Base-by-base conservation (phyloP, 1,284 basidiomycete genomes). In the Sanghuangporus baumii region DNA sequence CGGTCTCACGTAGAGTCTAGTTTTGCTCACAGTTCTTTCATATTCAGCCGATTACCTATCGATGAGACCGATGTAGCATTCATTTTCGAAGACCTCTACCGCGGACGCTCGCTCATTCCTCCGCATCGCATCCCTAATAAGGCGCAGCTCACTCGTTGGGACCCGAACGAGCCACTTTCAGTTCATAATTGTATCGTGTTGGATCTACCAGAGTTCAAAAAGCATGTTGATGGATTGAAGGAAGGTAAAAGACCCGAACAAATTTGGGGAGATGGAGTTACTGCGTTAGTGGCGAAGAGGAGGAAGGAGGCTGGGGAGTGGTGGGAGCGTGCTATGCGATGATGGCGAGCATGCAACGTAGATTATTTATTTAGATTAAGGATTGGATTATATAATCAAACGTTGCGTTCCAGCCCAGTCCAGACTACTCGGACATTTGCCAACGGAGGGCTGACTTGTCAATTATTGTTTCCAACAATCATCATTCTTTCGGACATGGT, bases 71-170 rank as follows among this genome's bases (percentile, higher is more conserved):
- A 97, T 67, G 82, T 93, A 41, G 83, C 83, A 0, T 81, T 94
- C 51, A 75, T 97, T 59, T 94, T 93, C 69, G 96, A 98, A 70
- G 95, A 98, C 71, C 73, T 97, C 14, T 79, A 92, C 72, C 82
- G 89, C 31, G 92, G 93, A 0, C 85, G 93, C 50, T 91, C 89
- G 1, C 79, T 87, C 14, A 76, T 96, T 40, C 91, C 93, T 3
- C 90, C 91, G 0, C 81, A 89, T 65, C 76, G 82, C 6, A 81
- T 94, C 12, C 86, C 90, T n/a, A 75, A 82, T 7, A 81, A 85
- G 48, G 88, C 92, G 0, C 81, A 83, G 5, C 76, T 94, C 6
- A 80, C 91, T n/a, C 80, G 93, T 43, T 97, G 95, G 95, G 86
- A 94, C 69, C 79, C 82, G 14, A 71, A 72, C 1, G 73, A 75